Conservation (phyloP, 1,284 basidiomycete species). For the Tetrapyrgos nigripes region DNA sequence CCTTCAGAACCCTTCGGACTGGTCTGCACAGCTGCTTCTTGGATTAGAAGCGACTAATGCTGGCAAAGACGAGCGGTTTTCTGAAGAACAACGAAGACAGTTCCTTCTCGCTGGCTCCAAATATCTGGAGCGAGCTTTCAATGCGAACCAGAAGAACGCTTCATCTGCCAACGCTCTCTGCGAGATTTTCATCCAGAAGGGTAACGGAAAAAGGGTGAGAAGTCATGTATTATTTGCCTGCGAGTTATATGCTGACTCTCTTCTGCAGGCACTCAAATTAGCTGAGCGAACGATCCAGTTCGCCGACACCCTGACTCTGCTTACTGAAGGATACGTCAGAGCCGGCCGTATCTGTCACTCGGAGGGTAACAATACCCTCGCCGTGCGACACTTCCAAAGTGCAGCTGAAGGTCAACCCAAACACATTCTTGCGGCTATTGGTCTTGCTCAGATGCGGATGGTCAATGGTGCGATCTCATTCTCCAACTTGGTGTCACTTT, state of each 20-base stretch:
- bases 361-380: conserved; percentile 65
- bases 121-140: conserved; percentile 76
- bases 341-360: conserved; percentile 82
- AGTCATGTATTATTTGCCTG: background rate
- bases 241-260: conserved; percentile 6
- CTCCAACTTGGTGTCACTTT: conserved; percentile 3
- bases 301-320: conserved; percentile 82
- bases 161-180: conserved; percentile 81
- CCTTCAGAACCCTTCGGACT: conserved; percentile 74
- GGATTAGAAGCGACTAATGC: conserved; percentile 85
- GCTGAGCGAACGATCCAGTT: conserved; percentile 94
- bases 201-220: conserved; percentile 58
- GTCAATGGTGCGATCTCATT: conserved; percentile 65
- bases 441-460: conserved; percentile 87
- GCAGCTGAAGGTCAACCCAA: conserved; percentile 79
- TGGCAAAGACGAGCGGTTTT: conserved; percentile 69
- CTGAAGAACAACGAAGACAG: conserved; percentile 65
- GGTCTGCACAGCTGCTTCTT: conserved; percentile 81
- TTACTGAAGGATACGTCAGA: conserved; percentile 82
- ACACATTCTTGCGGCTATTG: conserved; percentile 81
- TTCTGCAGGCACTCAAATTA: conserved; percentile 78
- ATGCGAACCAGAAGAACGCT: conserved; percentile 76
- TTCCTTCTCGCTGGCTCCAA: conserved; percentile 69
- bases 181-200: conserved; percentile 75
- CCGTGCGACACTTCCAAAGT: conserved; percentile 77